These are phyloP conservation scores for Hevea brasiliensis DNA, from an alignment of 345 rosid genomes.

Conservation along the genomic window DNA sequence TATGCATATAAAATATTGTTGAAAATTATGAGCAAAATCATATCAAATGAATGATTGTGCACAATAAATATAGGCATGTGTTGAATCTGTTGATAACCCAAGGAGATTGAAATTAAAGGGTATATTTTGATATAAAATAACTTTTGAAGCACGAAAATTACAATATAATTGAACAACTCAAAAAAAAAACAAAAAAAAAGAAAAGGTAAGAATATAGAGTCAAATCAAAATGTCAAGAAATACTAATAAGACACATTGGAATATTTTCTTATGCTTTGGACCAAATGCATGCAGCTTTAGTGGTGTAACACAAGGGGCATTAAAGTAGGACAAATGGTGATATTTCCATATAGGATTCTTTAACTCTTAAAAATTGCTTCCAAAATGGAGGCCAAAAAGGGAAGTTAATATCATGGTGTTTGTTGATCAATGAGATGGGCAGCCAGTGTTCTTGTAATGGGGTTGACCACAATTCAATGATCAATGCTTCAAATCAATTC, in stretches of 20 bases:
- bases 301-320: no score
- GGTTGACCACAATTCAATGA: slow-evolving; percentile 30
- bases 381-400: slow-evolving; percentile 39
- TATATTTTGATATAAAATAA: not conserved
- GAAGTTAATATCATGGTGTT: slow-evolving; percentile 29
- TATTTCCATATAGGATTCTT: slow-evolving; percentile 29
- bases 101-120: not conserved
- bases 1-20: not conserved
- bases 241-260: slow-evolving; percentile 16
- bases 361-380: slow-evolving; percentile 28
- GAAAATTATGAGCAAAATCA: not conserved
- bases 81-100: no score
- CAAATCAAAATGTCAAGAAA: slow-evolving; percentile 23
- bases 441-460: slow-evolving; percentile 10
- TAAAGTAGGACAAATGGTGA: slow-evolving; percentile 5
- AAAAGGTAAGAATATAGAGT: slow-evolving; percentile 5
- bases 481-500: no score
- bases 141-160: not conserved
- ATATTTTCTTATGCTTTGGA: slow-evolving; percentile 31
- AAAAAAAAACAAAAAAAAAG: no score
- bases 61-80: not conserved
- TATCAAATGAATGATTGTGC: not conserved
- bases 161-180: not conserved
- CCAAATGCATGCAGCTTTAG: no score
- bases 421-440: slow-evolving; percentile 10